phyloP scores from a whole-genome alignment of 192 early-diverging fungal species.

The Podila epicladia region DNA sequence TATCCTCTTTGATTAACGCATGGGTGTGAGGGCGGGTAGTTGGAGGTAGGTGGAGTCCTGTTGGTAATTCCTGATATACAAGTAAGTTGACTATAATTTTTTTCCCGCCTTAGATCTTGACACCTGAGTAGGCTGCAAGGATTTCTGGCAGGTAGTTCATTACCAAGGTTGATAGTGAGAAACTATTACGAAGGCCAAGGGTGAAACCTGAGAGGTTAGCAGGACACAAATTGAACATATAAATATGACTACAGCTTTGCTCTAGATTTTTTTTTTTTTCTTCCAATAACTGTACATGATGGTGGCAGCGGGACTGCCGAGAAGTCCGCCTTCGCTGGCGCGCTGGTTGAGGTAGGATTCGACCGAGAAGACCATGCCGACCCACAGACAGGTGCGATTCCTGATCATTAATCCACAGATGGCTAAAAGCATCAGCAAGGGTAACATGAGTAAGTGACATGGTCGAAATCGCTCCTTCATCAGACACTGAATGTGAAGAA shows the following conservation, averaged over 20 bases:
- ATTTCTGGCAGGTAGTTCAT: conserved; percentile 48
- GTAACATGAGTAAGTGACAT: background rate
- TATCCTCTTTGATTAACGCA: no score
- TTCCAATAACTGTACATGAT: conserved; percentile 22
- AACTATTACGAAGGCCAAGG: conserved; percentile 1
- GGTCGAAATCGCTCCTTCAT: background rate
- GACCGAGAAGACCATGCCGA: conserved; percentile 41
- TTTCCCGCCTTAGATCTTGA: conserved; percentile 15
- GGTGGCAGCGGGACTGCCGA: conserved; percentile 38
- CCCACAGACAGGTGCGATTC: conserved; percentile 39
- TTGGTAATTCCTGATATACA: no score
- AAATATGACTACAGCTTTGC: background rate
- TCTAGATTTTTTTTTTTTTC: background rate
- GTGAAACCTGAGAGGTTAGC: background rate
- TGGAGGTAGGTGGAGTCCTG: no score
- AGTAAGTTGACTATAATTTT: no score
- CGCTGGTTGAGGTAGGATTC: conserved; percentile 48
- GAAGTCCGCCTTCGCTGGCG: conserved; percentile 39
- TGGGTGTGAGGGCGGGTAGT: no score
- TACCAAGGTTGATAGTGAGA: conserved; percentile 22
- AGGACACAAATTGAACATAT: background rate
- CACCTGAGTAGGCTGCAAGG: conserved; percentile 17
- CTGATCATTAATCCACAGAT: background rate
- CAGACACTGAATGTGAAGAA: background rate
- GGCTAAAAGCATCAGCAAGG: conserved; percentile 8